These are phyloP conservation scores for Penicillium sp. DNA, from an alignment of 2,329 filamentous ascomycete species.

Conservation along the genomic window DNA sequence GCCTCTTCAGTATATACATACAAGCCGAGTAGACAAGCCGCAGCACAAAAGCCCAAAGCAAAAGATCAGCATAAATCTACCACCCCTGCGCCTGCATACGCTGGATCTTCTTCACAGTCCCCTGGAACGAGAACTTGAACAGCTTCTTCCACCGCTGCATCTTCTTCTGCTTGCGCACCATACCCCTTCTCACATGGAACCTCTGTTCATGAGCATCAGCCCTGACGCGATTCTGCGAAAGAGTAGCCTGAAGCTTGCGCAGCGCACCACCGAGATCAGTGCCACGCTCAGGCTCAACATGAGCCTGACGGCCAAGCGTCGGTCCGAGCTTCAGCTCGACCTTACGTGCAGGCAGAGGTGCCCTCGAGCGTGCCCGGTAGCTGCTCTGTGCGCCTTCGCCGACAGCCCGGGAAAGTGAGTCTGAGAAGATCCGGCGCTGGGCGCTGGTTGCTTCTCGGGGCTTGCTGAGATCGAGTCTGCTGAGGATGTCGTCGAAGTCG, in stretches of 20 bases:
- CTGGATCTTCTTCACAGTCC: constrained; percentile 44
- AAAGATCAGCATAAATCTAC: constrained; percentile 28
- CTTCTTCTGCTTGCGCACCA: constrained; percentile 42
- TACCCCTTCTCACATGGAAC: constrained; percentile 45
- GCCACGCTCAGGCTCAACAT: constrained; percentile 37
- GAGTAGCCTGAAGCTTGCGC: constrained; percentile 28
- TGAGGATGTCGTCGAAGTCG: constrained; percentile 37
- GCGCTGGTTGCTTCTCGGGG: constrained; percentile 1
- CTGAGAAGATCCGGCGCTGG: constrained; percentile 12
- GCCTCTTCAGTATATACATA: constrained; percentile 19
- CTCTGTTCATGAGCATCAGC: constrained; percentile 35
- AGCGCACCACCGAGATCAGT: constrained; percentile 33
- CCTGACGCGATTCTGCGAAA: constrained; percentile 36
- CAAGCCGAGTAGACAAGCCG: constrained; percentile 12
- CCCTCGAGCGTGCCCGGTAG: constrained; percentile 8
- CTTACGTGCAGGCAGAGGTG: constrained; percentile 23
- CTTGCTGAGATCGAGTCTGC: constrained; percentile 32
- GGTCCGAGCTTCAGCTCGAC: constrained; percentile 39
- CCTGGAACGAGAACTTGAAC: constrained; percentile 47
- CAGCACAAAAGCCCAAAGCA: constrained; percentile 1
- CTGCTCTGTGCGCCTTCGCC: constrained; percentile 15
- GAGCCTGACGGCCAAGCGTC: constrained; percentile 38
- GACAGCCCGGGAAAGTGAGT: constrained; percentile 25
- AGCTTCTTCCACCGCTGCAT: constrained; percentile 44
- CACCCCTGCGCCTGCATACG: constrained; percentile 49